These are phyloP conservation scores for Chrysochromulina tobinii DNA, from an alignment of 78 protist genomes.

Conservation along the genomic window DNA sequence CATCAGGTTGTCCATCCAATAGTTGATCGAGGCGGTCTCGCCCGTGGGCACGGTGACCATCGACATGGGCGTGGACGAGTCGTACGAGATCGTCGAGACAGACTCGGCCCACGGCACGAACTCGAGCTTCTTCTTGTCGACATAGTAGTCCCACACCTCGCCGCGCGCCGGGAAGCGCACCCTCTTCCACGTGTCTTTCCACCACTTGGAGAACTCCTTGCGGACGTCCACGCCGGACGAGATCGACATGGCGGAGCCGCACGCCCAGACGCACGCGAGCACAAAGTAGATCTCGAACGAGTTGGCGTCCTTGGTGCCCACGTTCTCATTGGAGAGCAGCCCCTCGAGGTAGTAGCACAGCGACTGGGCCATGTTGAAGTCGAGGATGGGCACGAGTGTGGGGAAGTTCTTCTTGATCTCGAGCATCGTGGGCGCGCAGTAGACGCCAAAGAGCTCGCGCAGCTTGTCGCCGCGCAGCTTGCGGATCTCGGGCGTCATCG, in stretches of 20 bases:
- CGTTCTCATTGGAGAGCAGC: slow-evolving; percentile 33
- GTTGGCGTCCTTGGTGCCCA: slow-evolving; percentile 47
- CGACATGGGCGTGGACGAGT: slow-evolving; percentile 4
- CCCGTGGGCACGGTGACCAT: slow-evolving; percentile 31
- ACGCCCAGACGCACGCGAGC: slow-evolving; percentile 62
- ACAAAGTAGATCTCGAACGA: slow-evolving; percentile 49
- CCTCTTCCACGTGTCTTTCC: slow-evolving; percentile 54
- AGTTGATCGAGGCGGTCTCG: slow-evolving; percentile 54
- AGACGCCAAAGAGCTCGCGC: slow-evolving; percentile 46
- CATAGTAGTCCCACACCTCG: slow-evolving; percentile 47
- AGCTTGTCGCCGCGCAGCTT: slow-evolving; percentile 13
- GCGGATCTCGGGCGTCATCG: not conserved
- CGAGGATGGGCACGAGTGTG: slow-evolving; percentile 44
- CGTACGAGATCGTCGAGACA: not conserved
- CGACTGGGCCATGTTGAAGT: slow-evolving; percentile 57
- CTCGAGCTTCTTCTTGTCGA: not conserved
- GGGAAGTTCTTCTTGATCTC: slow-evolving; percentile 39
- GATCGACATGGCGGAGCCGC: slow-evolving; percentile 44
- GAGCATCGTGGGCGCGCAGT: slow-evolving; percentile 29
- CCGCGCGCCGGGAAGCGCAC: slow-evolving; percentile 35
- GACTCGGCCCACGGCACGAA: slow-evolving; percentile 45
- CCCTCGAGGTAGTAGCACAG: slow-evolving; percentile 65
- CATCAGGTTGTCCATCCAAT: slow-evolving; percentile 27
- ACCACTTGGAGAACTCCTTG: slow-evolving; percentile 8
- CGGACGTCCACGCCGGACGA: slow-evolving; percentile 59